Evolutionary conservation across 176 grass and related monocot genomes (phyloP).

Genomic region (Paspalum notatum): DNA sequence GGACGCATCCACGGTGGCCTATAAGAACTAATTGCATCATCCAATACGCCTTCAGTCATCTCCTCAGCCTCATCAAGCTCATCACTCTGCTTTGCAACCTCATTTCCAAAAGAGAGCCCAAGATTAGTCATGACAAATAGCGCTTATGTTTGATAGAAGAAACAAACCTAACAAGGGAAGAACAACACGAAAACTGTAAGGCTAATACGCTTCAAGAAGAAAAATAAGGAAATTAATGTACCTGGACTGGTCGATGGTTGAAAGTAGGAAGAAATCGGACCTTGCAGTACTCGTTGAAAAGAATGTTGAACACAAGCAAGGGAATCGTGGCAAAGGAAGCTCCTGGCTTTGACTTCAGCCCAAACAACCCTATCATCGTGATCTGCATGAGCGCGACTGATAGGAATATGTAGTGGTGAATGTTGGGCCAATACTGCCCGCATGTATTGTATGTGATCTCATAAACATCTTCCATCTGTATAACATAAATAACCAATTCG

Average conservation of each 20-base stretch:
- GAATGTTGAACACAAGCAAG: slow-evolving; percentile 60
- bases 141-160: not conserved
- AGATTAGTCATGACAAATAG: not conserved
- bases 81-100: slow-evolving; percentile 64
- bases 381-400: slow-evolving; percentile 71
- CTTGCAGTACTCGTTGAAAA: slow-evolving; percentile 89
- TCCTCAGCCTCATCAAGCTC: slow-evolving; percentile 55
- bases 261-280: slow-evolving; percentile 73
- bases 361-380: slow-evolving; percentile 85
- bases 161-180: not conserved
- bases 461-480: slow-evolving; percentile 94
- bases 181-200: not conserved
- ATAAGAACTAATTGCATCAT: slow-evolving; percentile 52
- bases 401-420: slow-evolving; percentile 81
- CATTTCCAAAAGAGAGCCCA: not conserved
- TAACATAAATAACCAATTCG: slow-evolving; percentile 21
- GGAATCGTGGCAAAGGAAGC: slow-evolving; percentile 75
- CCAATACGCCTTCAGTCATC: not conserved
- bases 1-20: slow-evolving; percentile 72
- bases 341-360: slow-evolving; percentile 79
- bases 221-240: slow-evolving; percentile 21
- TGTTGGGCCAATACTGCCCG: slow-evolving; percentile 78
- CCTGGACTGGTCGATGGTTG: slow-evolving; percentile 60
- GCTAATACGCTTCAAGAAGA: slow-evolving; percentile 1
- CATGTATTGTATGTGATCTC: slow-evolving; percentile 79